phyloP scores from a whole-genome alignment of 371 early-diverging fungal species.

The Apophysomyces sp. region DNA sequence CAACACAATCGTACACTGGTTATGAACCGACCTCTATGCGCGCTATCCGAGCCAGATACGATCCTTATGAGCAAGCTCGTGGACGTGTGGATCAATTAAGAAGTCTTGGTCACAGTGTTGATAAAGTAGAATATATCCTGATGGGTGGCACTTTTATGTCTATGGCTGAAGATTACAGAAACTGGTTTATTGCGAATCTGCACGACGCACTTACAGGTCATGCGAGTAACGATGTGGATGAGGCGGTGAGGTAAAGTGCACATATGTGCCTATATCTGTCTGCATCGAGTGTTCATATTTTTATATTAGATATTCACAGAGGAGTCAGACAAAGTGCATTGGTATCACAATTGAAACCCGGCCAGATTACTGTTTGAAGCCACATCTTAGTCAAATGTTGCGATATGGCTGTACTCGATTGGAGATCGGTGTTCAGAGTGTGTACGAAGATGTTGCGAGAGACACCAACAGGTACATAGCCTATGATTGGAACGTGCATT shows the following conservation, averaged over 20 bases:
- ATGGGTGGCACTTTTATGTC: constrained; percentile 99
- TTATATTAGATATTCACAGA: constrained; percentile 81
- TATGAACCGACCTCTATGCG: constrained; percentile 99
- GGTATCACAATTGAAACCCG: constrained; percentile 99
- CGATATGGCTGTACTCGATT: constrained; percentile 99
- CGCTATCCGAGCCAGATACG: constrained; percentile 98
- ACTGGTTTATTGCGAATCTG: constrained; percentile 97
- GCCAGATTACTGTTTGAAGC: constrained; percentile 99
- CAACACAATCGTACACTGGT: constrained; percentile 99
- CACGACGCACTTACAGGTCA: constrained; percentile 99
- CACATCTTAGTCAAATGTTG: constrained; percentile 98
- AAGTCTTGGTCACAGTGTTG: constrained; percentile 95
- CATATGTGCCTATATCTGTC: background rate
- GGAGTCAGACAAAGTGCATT: constrained; percentile 97
- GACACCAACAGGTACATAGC: constrained; percentile 91
- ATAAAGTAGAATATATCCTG: constrained; percentile 99
- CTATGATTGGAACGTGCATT: background rate
- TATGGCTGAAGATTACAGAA: constrained; percentile 92
- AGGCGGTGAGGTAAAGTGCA: constrained; percentile 79
- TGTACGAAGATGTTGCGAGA: constrained; percentile 99
- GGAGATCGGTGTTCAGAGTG: constrained; percentile 99
- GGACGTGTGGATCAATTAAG: constrained; percentile 97
- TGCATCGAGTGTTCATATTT: background rate
- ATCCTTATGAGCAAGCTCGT: constrained; percentile 98
- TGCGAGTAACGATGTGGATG: constrained; percentile 91